Base-by-base conservation (phyloP, 257 asterid genomes). In the Oldenlandia corymbosa region DNA sequence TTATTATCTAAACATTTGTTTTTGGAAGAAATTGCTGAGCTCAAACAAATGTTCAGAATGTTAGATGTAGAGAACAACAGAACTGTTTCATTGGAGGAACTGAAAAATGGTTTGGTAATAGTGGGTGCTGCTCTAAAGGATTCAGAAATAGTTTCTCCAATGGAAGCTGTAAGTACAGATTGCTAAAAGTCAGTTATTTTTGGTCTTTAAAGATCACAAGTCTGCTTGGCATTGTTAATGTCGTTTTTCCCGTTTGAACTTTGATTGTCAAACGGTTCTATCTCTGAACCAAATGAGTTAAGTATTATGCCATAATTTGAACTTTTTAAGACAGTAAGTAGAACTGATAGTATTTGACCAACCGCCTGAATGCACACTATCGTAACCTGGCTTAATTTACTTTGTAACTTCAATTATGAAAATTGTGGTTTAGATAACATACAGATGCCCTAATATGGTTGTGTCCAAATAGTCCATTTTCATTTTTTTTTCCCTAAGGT, bases 21-120 rank as follows among this genome's bases (percentile, higher is more conserved):
- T 0, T 80, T 75, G 60, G 85, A 80, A 51, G 85, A 80, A 68
- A 80, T 80, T 45, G 82, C 80, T 37, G 85, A 82, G 28, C 82
- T 80, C 20, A 76, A 60, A 69, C 71, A 80, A 71, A 80, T 80
- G 84, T 79, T 79, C 70, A 72, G 70, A 71, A 72, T 69, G 84
- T 75, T 76, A 54, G 84, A 79, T 7, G 65, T 47, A 59, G 84
- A 79, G 63, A 79, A 79, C 58, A 79, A 81, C 55, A 81, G 84
- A 53, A 74, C 76, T 5, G 76, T 79, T 53, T 76, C 84, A 2
- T 48, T 76, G 16, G 81, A 79, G 64, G 81, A 79, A 67, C 71
- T 76, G 37, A 79, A 64, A 60, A 76, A 56, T 27, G 81, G 81
- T 5, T 34, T 79, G 53, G 77, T 58, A 50, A 75, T 66, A 70